Base-by-base conservation (phyloP, 2,329 filamentous ascomycete species). In the Periconia sp. region DNA sequence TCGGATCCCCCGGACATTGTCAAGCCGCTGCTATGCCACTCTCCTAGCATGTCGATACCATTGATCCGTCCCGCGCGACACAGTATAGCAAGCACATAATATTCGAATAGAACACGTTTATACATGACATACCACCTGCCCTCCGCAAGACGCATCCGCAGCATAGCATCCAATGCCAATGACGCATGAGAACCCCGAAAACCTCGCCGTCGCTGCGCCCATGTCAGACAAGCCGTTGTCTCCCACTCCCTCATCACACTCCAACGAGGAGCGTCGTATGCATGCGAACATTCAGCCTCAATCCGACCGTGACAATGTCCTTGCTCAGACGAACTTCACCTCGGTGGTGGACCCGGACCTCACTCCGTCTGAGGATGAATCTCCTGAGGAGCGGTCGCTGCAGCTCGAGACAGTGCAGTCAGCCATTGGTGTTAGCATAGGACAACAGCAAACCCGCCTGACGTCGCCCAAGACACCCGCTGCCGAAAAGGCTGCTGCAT, bases 381-480 rank as follows among this genome's bases (percentile, higher is more conserved):
- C 66, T 37, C 51, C 69, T 49, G 62, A 68, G 49, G 61, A 69
- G 49, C 53, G 58, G 27, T 56, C 53, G 33, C 56, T 72, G 49
- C 65, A 70, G 56, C 54, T 72, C 45, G 74, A 77, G 46, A 74
- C 77, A 56, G 75, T 70, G 15, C 71, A 74, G 49, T 75, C 71
- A 13, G 74, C 84, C 33, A 76, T 87, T 59, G 83, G 82, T 2
- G 76, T 86, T 62, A 85, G 83, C 64, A 85, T 87, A 57, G 77
- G 82, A 54, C 77, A 76, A 40, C 76, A 78, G 41, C 84, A 87
- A 66, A 83, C 79, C 47, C 78, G 80, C 42, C 74, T 86, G 65
- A 81, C 77, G 35, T 82, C 82, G 17, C 79, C 82, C 10, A 76
- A 77, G 41, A 86, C 83, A 5, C 83, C 84, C 1, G 81, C 81